These are phyloP conservation scores for Leishmania mexicana DNA, from an alignment of 208 protist genomes.

Conservation along the genomic window DNA sequence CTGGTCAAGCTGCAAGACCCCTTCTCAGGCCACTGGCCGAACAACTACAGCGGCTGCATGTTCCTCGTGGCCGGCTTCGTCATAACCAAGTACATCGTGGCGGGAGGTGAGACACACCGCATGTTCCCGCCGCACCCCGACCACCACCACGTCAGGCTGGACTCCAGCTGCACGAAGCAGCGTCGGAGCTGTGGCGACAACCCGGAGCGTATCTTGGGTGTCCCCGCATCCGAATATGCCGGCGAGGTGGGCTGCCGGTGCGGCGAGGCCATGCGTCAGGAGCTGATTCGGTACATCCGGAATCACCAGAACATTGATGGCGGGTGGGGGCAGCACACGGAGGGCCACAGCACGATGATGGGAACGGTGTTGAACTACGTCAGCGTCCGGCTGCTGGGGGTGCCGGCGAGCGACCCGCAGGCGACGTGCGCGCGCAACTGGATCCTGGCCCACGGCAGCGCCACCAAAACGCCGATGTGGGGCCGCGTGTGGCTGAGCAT, in stretches of 20 bases:
- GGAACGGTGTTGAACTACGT: conserved; percentile 97
- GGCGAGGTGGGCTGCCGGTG: conserved; percentile 47
- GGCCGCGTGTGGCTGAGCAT: conserved; percentile 97
- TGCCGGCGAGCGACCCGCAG: conserved; percentile 68
- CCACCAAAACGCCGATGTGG: conserved; percentile 94
- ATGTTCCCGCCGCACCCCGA: conserved; percentile 72
- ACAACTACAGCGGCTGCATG: conserved; percentile 97
- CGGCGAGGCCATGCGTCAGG: conserved; percentile 61
- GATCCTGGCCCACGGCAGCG: conserved; percentile 85
- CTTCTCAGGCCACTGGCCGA: conserved; percentile 97
- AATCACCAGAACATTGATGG: conserved; percentile 96
- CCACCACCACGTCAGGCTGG: conserved; percentile 47
- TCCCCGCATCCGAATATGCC: conserved; percentile 9
- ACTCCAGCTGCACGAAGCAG: not conserved
- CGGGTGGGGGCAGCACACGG: conserved; percentile 97
- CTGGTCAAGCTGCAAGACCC: conserved; percentile 82
- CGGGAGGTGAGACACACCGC: conserved; percentile 42
- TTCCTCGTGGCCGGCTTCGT: conserved; percentile 95
- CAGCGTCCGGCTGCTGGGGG: conserved; percentile 93
- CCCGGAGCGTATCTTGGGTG: conserved; percentile 20
- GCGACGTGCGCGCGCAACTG: conserved; percentile 69
- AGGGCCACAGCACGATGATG: conserved; percentile 96
- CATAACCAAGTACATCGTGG: conserved; percentile 92
- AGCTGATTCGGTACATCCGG: conserved; percentile 95
- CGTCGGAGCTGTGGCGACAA: conserved; percentile 11